These are phyloP conservation scores for Solanum hybrid DNA, from an alignment of 305 asterid genomes.

Conservation along the genomic window DNA sequence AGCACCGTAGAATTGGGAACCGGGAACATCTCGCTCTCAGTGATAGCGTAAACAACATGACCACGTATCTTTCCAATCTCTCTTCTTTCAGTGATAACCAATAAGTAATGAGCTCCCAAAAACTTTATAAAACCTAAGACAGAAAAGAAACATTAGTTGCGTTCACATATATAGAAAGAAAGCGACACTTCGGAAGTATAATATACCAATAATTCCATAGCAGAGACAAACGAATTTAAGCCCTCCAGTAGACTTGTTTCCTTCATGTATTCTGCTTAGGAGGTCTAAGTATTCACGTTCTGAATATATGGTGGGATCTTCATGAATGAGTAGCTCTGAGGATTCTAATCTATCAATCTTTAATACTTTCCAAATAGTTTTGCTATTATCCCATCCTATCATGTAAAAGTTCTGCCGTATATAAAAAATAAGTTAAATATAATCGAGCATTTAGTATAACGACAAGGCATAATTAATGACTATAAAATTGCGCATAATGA, in stretches of 20 bases:
- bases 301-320: conserved; percentile 65
- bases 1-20: conserved; percentile 48
- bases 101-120: conserved; percentile 83
- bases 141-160: conserved; percentile 12
- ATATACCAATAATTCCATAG: conserved; percentile 84
- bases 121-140: conserved; percentile 66
- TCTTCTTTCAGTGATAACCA: conserved; percentile 70
- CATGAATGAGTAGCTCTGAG: conserved; percentile 49
- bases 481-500: background rate
- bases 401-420: conserved; percentile 63
- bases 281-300: conserved; percentile 63
- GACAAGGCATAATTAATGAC: background rate
- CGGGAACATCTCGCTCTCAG: conserved; percentile 64
- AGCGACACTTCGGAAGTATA: background rate
- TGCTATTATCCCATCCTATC: conserved; percentile 67
- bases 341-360: conserved; percentile 68
- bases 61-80: conserved; percentile 80
- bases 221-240: conserved; percentile 64
- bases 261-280: conserved; percentile 54
- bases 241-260: conserved; percentile 81
- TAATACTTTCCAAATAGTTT: conserved; percentile 66
- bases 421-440: conserved; percentile 7
- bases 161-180: background rate
- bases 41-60: conserved; percentile 61
- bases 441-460: background rate